phyloP scores from a whole-genome alignment of 192 early-diverging fungal species.

The Diversispora epigaea region DNA sequence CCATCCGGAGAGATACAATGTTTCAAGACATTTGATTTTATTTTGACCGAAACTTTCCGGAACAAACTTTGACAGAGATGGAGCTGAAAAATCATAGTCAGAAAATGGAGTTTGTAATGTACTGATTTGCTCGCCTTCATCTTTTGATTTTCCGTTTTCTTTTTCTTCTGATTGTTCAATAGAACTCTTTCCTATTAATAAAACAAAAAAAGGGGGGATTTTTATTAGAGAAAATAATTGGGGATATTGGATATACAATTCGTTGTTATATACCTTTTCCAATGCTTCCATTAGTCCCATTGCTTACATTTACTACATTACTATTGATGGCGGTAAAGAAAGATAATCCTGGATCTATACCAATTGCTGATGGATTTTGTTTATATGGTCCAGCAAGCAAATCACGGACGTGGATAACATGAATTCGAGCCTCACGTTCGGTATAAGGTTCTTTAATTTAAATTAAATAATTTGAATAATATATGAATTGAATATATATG shows the following conservation, averaged over 20 bases:
- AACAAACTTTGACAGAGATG: conserved; percentile 56
- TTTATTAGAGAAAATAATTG: background rate
- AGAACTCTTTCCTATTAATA: conserved; percentile 3
- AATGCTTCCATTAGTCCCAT: too few species aligned
- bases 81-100: conserved; percentile 45
- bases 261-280: background rate
- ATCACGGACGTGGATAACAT: conserved; percentile 86
- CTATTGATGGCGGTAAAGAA: conserved; percentile 67
- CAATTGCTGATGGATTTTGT: conserved; percentile 49
- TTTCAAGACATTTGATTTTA: conserved; percentile 66
- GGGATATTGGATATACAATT: conserved; percentile 48
- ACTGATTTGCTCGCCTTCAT: conserved; percentile 26
- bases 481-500: background rate
- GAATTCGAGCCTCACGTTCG: conserved; percentile 89
- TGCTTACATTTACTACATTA: background rate
- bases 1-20: conserved; percentile 83
- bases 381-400: conserved; percentile 75
- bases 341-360: conserved; percentile 74
- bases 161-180: conserved; percentile 21
- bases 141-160: conserved; percentile 25
- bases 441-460: conserved; percentile 71
- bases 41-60: conserved; percentile 52
- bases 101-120: conserved; percentile 51
- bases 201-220: background rate
- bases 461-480: background rate